A percentile compares a stretch with the other conserved stretches of the same genome.
Conservation (phyloP, 73 alveolate genomes). For the Paramecium caudatum region DNA sequence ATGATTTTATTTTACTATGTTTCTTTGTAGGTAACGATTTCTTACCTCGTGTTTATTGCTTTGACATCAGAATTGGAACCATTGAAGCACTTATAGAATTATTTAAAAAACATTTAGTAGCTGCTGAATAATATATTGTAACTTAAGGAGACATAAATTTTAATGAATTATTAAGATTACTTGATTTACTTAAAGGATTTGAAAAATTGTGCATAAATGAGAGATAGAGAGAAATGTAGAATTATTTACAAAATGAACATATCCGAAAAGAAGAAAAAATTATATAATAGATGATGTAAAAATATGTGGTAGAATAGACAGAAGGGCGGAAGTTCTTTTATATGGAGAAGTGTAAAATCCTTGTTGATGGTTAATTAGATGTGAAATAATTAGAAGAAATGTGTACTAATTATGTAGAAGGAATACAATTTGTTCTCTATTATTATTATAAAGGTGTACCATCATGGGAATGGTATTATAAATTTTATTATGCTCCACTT, state of each 20-base stretch:
- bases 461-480: slow-evolving; percentile 75
- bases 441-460: slow-evolving; percentile 90
- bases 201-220: slow-evolving; percentile 78
- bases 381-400: slow-evolving; percentile 56
- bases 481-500: slow-evolving; percentile 74
- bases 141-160: slow-evolving; percentile 86
- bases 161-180: slow-evolving; percentile 77
- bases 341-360: slow-evolving; percentile 80
- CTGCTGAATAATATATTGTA: slow-evolving; percentile 82
- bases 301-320: slow-evolving; percentile 77
- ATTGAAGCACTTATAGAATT: slow-evolving; percentile 93
- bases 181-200: slow-evolving; percentile 78
- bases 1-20: slow-evolving; percentile 98
- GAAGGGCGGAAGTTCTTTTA: slow-evolving; percentile 76
- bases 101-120: slow-evolving; percentile 89
- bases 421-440: slow-evolving; percentile 96
- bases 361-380: slow-evolving; percentile 57
- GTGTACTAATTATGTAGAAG: slow-evolving; percentile 90
- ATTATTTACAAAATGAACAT: slow-evolving; percentile 32
- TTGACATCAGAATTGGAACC: slow-evolving; percentile 95
- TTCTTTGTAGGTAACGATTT: slow-evolving; percentile 99
- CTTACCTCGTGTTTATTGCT: slow-evolving; percentile 94
- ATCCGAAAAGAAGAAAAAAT: slow-evolving; percentile 83
- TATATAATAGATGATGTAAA: slow-evolving; percentile 76
- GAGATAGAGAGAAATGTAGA: slow-evolving; percentile 76